Evolutionary conservation across 192 early-diverging fungal species (phyloP), one percentile per base, ranked within the genome.

Genomic region (Linnemannia exigua): DNA sequence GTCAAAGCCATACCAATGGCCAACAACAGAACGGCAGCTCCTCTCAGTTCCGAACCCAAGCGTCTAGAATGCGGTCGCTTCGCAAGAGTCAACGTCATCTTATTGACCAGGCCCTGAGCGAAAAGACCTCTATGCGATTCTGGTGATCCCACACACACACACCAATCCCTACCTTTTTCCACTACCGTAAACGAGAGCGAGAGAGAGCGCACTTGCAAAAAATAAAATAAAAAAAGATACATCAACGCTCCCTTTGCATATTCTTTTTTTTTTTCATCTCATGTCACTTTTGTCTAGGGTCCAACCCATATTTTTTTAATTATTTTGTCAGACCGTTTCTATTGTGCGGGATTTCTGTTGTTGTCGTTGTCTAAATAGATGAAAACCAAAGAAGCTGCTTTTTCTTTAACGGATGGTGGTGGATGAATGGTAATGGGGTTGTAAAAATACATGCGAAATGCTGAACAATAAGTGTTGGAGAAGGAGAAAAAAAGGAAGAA

Each of bases 391-490:
- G 19, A 8, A 41, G 20, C 41, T 44, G 3, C 41, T 44, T 46
- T 37, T 28, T 50, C 15, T 17, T 54, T 33, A 17, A 35, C 28
- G 51, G 25, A 28, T 28, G 19, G 33, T 54, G 50, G 72, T 47
- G 38, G 22, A 36, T 37, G 37, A 69, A 69, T 9, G 38, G 12
- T 38, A 28, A 31, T 68, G 46, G 16, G 37, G 33, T 66, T 68
- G 47, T 85, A 85, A 79, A 85, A 79, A 78, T 79, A 85, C 77
- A 85, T 77, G 82, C 77, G 36, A 66, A 75, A 79, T 73, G 67
- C 58, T 63, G 58, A 63, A 63, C 58, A 63, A 54, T 25, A 54
- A 19, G 50, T 52, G 19, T 37, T n/a, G n/a, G n/a, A n/a, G n/a
- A n/a, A n/a, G n/a, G 46, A 72, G 52, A 67, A 48, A 78, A 83